Evolutionary conservation across 371 early-diverging fungal genomes (phyloP), one percentile per base, ranked within the genome.

Genomic region (Mucor sp.): DNA sequence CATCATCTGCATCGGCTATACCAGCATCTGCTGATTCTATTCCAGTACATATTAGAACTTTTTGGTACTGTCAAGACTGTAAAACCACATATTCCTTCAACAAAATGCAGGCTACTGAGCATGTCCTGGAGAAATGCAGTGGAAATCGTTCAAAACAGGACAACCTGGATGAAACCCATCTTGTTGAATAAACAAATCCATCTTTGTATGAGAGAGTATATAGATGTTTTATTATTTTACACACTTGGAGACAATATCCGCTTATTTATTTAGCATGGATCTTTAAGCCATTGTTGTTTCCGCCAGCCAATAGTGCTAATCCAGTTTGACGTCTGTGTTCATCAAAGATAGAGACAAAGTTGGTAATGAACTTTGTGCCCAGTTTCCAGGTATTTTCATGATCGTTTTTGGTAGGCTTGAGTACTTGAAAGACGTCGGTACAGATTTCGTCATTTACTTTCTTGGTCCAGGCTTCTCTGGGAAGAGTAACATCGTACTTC

Each of bases 21-120:
- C 82, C 82, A 27, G 27, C 66, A 1, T 32, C 62, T n/a, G 67
- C 74, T 37, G 66, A 71, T 19, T 50, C 55, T 14, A 62, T 78
- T 2, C 75, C 80, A 0, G 63, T 58, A 11, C 65, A 67, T 28
- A 62, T 74, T 4, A 69, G 59, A 35, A 72, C 78, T 12, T 82
- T 69, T 58, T 82, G 83, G 83, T 70, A 75, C 35, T 82, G 83
- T 25, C 67, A 74, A 58, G 33, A 27, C 11, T 74, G 74, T 62
- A 27, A 53, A n/a, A 64, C 53, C 2, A 65, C 62, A 15, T 74
- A 32, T 39, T 63, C 70, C 1, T 64, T 67, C 41, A 70, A 37
- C 30, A 63, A 57, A 56, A 25, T 35, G 3, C 53, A 74, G 53
- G 70, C 63, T 7, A 39, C 32, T 3, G 43, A 69, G 9, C 74